A percentile compares a stretch with the other conserved stretches of the same genome.
Evolutionary conservation across 1,139 yeast genomes (phyloP).

Genomic region (Geotrichum reessii): DNA sequence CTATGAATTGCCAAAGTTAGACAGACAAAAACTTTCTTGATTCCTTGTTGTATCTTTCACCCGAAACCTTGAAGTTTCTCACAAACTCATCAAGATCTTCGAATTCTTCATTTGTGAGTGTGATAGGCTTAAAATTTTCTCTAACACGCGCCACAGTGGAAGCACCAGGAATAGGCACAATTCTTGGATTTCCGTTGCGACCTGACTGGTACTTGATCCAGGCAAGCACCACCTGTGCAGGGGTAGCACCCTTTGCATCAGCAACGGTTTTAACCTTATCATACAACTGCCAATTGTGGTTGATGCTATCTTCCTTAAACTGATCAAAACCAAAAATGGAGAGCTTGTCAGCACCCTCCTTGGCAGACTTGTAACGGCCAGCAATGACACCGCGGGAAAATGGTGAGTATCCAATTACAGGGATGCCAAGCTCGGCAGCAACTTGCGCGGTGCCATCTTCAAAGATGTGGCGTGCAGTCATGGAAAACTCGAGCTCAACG

Average conservation of each 20-base stretch:
- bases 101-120: conserved; percentile 51
- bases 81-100: conserved; percentile 41
- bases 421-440: conserved; percentile 53
- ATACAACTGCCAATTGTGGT: conserved; percentile 47
- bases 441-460: conserved; percentile 54
- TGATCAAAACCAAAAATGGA: conserved; percentile 43
- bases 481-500: conserved; percentile 71
- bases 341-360: background rate
- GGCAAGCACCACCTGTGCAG: conserved; percentile 66
- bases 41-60: conserved; percentile 45
- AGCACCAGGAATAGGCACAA: conserved; percentile 77
- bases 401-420: conserved; percentile 76
- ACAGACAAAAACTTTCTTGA: conserved; percentile 5
- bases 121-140: conserved; percentile 49
- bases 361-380: conserved; percentile 42
- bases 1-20: background rate
- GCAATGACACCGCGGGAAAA: conserved; percentile 74
- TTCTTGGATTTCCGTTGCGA: conserved; percentile 46
- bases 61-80: conserved; percentile 40
- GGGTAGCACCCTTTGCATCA: conserved; percentile 42
- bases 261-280: conserved; percentile 47
- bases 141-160: conserved; percentile 53
- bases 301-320: conserved; percentile 52
- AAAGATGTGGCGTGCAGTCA: conserved; percentile 56
- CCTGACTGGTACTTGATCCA: conserved; percentile 51